A percentile compares a stretch with the other conserved stretches of the same genome.
These are phyloP conservation scores for Pythium vanterpoolii DNA, from an alignment of 352 stramenopile genomes.

Conservation along the genomic window DNA sequence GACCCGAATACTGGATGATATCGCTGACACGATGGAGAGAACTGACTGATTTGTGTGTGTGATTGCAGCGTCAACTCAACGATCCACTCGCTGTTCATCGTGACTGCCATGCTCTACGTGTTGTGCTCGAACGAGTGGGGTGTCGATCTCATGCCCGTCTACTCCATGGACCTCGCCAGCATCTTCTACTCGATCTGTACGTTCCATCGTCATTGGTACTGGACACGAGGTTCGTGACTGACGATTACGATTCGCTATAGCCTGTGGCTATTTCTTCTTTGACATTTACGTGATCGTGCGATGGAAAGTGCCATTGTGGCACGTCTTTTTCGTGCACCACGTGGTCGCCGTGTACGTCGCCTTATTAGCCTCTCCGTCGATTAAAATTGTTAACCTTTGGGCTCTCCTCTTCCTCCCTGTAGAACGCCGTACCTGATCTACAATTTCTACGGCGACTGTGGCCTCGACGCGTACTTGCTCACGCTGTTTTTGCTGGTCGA, in stretches of 20 bases:
- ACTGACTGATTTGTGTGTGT: background rate
- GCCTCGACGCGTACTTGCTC: slow-evolving; percentile 74
- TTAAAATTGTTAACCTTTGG: background rate
- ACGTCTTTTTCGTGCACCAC: slow-evolving; percentile 80
- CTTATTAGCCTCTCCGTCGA: background rate
- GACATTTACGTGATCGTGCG: slow-evolving; percentile 70
- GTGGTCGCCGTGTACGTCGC: slow-evolving; percentile 68
- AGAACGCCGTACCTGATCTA: slow-evolving; percentile 83
- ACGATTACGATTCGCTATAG: slow-evolving; percentile 26
- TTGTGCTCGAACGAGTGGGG: slow-evolving; percentile 63
- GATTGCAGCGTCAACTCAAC: slow-evolving; percentile 69
- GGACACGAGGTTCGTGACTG: background rate
- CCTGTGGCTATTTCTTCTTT: slow-evolving; percentile 81
- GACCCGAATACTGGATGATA: background rate
- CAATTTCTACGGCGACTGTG: slow-evolving; percentile 71
- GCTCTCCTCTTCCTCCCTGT: background rate
- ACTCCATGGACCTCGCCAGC: slow-evolving; percentile 45
- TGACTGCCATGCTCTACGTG: slow-evolving; percentile 60
- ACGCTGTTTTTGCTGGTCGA: slow-evolving; percentile 84
- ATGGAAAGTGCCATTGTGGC: slow-evolving; percentile 71
- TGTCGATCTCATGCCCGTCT: slow-evolving; percentile 48
- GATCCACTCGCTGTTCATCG: slow-evolving; percentile 68
- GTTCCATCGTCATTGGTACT: slow-evolving; percentile 4
- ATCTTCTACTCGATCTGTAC: slow-evolving; percentile 79
- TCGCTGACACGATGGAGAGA: background rate